Evolutionary conservation across 768 basidiomycete genomes (phyloP).

Genomic region (Amanita brunnescens): DNA sequence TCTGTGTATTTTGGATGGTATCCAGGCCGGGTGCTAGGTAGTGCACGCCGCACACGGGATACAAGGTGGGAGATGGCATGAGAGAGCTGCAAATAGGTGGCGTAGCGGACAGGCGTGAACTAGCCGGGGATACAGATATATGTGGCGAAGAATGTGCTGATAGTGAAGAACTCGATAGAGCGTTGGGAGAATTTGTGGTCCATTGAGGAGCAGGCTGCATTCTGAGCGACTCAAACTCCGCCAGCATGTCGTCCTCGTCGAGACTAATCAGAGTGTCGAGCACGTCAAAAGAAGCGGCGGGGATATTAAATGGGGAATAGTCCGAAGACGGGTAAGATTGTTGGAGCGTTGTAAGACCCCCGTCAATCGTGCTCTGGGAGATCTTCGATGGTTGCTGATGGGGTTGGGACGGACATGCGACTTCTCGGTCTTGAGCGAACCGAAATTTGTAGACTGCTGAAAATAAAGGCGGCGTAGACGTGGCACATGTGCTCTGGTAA

Average conservation of each 20-base stretch:
- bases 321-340: neutral
- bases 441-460: slow-evolving; percentile 50
- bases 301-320: neutral
- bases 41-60: neutral
- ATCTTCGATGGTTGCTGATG: neutral
- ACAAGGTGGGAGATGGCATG: neutral
- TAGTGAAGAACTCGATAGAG: neutral
- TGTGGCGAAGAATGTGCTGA: neutral
- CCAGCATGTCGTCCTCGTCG: slow-evolving; percentile 1
- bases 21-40: neutral
- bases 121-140: neutral
- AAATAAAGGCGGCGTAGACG: slow-evolving; percentile 28
- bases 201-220: neutral
- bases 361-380: neutral
- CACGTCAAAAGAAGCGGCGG: neutral
- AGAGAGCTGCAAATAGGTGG: neutral
- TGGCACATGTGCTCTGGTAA: slow-evolving; percentile 24
- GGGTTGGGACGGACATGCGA: neutral
- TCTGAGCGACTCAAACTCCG: neutral
- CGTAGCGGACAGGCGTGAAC: neutral
- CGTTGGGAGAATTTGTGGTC: neutral
- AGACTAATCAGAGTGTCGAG: neutral
- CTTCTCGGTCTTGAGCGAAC: slow-evolving; percentile 1
- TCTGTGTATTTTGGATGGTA: neutral
- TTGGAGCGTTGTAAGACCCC: neutral